phyloP scores from a whole-genome alignment of 352 stramenopile species.

The Pythium biforme region DNA sequence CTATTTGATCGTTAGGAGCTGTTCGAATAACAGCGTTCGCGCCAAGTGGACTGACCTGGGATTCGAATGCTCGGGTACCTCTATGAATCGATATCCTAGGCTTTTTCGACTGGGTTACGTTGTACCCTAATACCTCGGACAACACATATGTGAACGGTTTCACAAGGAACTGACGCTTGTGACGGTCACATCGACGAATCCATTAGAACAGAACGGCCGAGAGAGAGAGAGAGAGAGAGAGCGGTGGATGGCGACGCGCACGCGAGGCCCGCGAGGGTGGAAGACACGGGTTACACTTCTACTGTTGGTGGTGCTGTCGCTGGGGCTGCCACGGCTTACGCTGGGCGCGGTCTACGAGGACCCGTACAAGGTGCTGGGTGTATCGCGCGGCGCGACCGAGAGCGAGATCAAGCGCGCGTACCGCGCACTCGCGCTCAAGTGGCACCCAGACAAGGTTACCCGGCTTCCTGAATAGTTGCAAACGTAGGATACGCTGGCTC shows the following conservation, averaged over 20 bases:
- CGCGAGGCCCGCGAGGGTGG: too few relatives aligned
- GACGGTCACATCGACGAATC: not conserved
- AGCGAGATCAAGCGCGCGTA: constrained; percentile 86
- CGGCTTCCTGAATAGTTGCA: too few relatives aligned
- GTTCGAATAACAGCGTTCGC: constrained; percentile 1
- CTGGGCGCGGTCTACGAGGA: constrained; percentile 44
- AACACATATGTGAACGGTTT: constrained; percentile 7
- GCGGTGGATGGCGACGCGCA: not conserved
- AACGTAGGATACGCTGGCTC: too few relatives aligned
- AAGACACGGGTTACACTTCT: too few relatives aligned
- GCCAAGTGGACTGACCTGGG: not conserved
- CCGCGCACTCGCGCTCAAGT: constrained; percentile 82
- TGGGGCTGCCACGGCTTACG: constrained; percentile 15
- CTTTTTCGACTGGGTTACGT: not conserved
- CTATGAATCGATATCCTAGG: not conserved
- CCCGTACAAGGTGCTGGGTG: constrained; percentile 68
- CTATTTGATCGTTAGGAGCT: not conserved
- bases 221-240: not conserved
- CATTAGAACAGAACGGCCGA: not conserved
- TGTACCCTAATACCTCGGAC: not conserved
- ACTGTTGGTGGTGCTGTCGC: constrained; percentile 1
- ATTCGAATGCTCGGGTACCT: constrained; percentile 8
- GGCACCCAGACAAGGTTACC: constrained; percentile 89
- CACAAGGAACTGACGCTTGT: not conserved
- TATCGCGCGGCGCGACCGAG: constrained; percentile 61